A percentile compares a stretch with the other conserved stretches of the same genome.
phyloP scores from a whole-genome alignment of 169 alveolate genomes.

The Cyclospora cayetanensis region DNA sequence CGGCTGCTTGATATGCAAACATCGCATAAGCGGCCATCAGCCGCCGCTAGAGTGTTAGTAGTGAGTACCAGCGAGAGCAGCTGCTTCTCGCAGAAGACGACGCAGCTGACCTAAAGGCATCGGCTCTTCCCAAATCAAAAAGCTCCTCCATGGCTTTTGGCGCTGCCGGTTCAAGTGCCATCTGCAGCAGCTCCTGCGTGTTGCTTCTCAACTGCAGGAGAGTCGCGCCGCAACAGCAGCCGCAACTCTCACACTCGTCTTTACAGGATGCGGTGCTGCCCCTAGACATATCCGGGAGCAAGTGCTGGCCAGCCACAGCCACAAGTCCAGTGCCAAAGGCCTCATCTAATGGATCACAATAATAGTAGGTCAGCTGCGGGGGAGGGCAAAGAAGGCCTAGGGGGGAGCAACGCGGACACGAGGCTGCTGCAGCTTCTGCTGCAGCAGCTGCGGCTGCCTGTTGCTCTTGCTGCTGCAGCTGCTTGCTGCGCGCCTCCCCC shows the following conservation, averaged over 20 bases:
- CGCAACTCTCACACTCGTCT: neutral
- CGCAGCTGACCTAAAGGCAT: neutral
- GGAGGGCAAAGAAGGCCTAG: neutral
- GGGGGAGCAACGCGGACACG: neutral
- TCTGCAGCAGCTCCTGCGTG: constrained; percentile 31
- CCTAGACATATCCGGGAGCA: neutral
- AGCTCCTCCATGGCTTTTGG: neutral
- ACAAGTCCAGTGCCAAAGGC: neutral
- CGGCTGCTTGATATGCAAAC: neutral
- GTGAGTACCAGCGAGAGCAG: no score
- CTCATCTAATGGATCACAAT: neutral
- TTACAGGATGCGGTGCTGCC: neutral
- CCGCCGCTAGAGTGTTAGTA: no score
- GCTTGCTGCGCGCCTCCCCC: neutral
- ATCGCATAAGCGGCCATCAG: no score
- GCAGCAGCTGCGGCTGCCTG: neutral
- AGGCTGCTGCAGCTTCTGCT: neutral
- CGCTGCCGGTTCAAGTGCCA: neutral
- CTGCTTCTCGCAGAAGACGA: no score
- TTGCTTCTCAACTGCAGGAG: neutral
- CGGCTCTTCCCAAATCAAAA: neutral
- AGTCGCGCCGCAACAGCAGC: neutral
- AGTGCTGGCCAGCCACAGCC: neutral
- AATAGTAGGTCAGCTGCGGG: neutral
- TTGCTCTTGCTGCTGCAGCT: neutral